Evolutionary conservation across 768 basidiomycete genomes (phyloP).

Genomic region (Coprinopsis cinerea): DNA sequence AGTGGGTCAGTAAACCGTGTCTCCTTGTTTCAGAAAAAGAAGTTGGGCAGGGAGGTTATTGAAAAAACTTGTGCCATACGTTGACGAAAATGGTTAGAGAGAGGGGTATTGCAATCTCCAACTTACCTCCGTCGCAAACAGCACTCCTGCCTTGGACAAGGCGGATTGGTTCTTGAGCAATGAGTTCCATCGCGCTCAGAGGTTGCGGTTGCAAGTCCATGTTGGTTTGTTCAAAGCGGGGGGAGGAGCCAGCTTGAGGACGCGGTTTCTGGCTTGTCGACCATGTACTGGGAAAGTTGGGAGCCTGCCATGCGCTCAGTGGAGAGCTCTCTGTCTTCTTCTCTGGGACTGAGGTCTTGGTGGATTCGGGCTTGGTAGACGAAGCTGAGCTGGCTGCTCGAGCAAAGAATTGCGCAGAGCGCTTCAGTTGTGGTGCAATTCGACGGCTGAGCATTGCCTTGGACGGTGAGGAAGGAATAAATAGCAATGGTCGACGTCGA

Average conservation of each 20-base stretch:
- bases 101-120: not conserved
- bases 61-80: too few species aligned
- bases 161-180: slow-evolving; percentile 80
- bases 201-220: slow-evolving; percentile 88
- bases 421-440: slow-evolving; percentile 26
- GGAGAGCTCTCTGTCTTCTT: slow-evolving; percentile 21
- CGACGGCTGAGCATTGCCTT: slow-evolving; percentile 37
- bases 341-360: slow-evolving; percentile 14
- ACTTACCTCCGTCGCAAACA: slow-evolving; percentile 91
- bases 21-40: not conserved
- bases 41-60: too few species aligned
- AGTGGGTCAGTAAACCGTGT: not conserved
- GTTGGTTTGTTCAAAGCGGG: slow-evolving; percentile 89
- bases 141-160: slow-evolving; percentile 80
- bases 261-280: slow-evolving; percentile 76
- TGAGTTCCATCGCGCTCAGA: slow-evolving; percentile 85
- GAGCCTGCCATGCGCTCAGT: slow-evolving; percentile 56
- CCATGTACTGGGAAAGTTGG: slow-evolving; percentile 82
- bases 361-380: slow-evolving; percentile 18
- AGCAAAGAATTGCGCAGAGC: slow-evolving; percentile 18
- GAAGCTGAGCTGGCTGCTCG: slow-evolving; percentile 25
- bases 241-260: slow-evolving; percentile 49
- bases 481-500: slow-evolving; percentile 8
- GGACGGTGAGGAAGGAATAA: slow-evolving; percentile 9
- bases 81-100: too few species aligned